Base-by-base conservation (phyloP, 139 green algal species). In the Pycnococcus provasolii region DNA sequence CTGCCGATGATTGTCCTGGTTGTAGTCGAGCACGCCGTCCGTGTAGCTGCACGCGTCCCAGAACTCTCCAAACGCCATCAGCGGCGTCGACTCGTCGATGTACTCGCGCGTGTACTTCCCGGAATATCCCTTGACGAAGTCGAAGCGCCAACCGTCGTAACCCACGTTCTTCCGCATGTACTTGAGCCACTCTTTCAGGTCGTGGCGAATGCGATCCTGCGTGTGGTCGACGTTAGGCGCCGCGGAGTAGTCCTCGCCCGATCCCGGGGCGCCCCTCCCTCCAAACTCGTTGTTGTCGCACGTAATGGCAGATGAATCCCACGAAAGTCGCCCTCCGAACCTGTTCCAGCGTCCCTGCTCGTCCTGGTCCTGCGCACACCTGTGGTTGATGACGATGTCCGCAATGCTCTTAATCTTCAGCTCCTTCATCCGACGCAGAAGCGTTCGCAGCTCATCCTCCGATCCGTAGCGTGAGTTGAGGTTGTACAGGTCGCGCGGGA, bases 331-430 rank as follows among this genome's bases (percentile, higher is more conserved):
- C 40, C 90, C 90, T n/a, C 88, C 88, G 83, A 91, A 97, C 77
- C 85, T 79, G 69, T 89, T 89, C 83, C 84, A 91, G 53, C 75
- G 89, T 58, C 89, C 89, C 48, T 89, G 75, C 39, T 82, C 71
- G 53, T 86, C 80, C 84, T 92, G 81, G 46, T 41, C 42, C 2
- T 64, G n/a, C 1, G 87, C 87, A 72, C 86, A 95, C 58, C 90
- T 77, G 73, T 96, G 90, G 77, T 97, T 96, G 77, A 97, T 91
- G 37, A 97, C 90, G 50, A 96, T 94, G 80, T 97, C 90, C 7
- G 88, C 90, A 1, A 96, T 80, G 58, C 80, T 79, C 59, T 92
- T 95, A 66, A 96, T 79, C 64, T 68, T 73, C 64, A 87, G 54
- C 13, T 89, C 79, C 57, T 85, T 75, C 61, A 94, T 77, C 11